Evolutionary conservation across 768 basidiomycete species (phyloP), one percentile per base, ranked within the genome.

Genomic region (Strobilomyces confusus): DNA sequence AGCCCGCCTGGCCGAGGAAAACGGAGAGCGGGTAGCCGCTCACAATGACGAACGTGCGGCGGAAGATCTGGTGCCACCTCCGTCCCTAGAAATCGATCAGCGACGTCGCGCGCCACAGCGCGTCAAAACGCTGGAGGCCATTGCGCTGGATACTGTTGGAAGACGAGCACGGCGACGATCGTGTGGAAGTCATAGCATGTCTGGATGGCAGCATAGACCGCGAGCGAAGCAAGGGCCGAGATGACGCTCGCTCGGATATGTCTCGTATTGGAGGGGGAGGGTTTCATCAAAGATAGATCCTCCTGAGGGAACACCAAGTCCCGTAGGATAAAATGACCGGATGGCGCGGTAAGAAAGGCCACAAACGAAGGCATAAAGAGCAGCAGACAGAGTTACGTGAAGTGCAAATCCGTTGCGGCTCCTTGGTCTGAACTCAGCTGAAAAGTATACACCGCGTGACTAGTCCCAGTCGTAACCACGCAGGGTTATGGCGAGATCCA

Each of bases 81-180:
- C 44, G 48, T 32, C 49, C 49, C 49, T 40, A 50, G 5, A 50
- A 25, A 25, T 50, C 49, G 15, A 6, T 14, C 15, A 50, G 4
- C 6, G 49, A 50, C 17, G 49, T 50, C 12, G 49, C 49, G 12
- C 49, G 7, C 49, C 49, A 50, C 9, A 40, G 49, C 13, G 49
- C 22, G n/a, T 50, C 49, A 13, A 50, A n/a, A 50, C 0, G 49
- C 40, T 0, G 49, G 49, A 2, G 49, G 49, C 49, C 49, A 50
- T 9, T 23, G 38, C 9, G 38, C 20, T 1, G 30, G 48, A 32
- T 49, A 38, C 3, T 49, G 48, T 25, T 14, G 1, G 2, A 49
- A 32, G 30, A 50, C 17, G 13, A 50, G 17, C 20, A 50, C 41
- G 3, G 15, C 41, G 2, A 34, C 1, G 3, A 43, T 4, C 30